These are phyloP conservation scores for Linderniella brevidens DNA, from an alignment of 257 asterid genomes.

Conservation along the genomic window DNA sequence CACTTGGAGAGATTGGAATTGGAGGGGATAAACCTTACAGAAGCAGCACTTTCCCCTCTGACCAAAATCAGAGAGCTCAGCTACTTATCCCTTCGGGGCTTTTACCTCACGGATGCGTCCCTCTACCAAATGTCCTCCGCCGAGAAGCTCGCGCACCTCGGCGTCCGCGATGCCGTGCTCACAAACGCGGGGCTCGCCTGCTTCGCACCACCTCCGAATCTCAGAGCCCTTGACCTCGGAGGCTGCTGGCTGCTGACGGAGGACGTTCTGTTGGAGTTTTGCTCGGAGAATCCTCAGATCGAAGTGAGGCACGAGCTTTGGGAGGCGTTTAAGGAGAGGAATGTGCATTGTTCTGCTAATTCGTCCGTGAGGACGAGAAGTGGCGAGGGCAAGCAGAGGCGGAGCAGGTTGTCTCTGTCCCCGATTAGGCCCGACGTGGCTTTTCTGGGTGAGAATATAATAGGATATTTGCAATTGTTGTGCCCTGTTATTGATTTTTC, in stretches of 20 bases:
- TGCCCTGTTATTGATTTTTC: neutral
- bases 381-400: conserved; percentile 19
- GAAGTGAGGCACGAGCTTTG: conserved; percentile 53
- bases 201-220: conserved; percentile 40
- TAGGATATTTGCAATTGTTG: neutral
- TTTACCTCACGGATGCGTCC: conserved; percentile 47
- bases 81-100: conserved; percentile 36
- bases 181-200: conserved; percentile 36
- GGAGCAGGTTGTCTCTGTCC: conserved; percentile 17
- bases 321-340: conserved; percentile 15
- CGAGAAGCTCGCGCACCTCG: conserved; percentile 31
- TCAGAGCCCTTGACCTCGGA: conserved; percentile 54
- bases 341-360: conserved; percentile 14
- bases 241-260: conserved; percentile 85
- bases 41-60: conserved; percentile 40
- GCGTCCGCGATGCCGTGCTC: conserved; percentile 47
- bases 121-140: conserved; percentile 26
- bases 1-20: conserved; percentile 53
- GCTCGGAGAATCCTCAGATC: conserved; percentile 36
- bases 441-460: conserved; percentile 38
- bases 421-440: conserved; percentile 12
- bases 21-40: conserved; percentile 39
- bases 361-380: conserved; percentile 17
- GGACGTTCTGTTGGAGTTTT: conserved; percentile 30
- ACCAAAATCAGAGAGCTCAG: conserved; percentile 28